Evolutionary conservation across 345 rosid genomes (phyloP), one percentile per base, ranked within the genome.

Genomic region (Sisymbrium altissimum): DNA sequence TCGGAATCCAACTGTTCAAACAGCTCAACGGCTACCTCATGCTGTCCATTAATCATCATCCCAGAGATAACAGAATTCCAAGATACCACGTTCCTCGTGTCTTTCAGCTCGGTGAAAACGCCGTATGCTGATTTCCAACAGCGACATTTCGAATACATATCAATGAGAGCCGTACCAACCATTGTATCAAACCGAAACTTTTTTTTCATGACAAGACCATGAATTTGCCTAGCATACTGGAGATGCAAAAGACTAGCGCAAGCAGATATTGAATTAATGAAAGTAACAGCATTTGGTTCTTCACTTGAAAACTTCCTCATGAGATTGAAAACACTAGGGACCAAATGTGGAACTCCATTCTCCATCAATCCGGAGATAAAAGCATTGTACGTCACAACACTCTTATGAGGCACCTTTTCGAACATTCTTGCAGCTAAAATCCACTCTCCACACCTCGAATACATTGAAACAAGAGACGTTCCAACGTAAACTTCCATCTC

Each of bases 101-200:
- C 82, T 21, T 78, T 68, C 58, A 86, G 38, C 73, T 86, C 88
- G 8, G 46, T 54, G 65, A 88, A 86, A 25, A 83, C 74, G 2
- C 52, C 13, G 52, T 74, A 81, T 4, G 86, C 89, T 65, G 80
- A 82, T 57, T 78, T 71, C 86, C 82, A 85, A 72, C 76, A 62
- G 29, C 89, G 67, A 49, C 87, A 85, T 59, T 86, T 86, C 15
- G 84, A 84, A 69, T 88, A 88, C 91, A 86, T 85, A 61, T 85
- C 91, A 44, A 88, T 66, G 70, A 88, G 82, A 41, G 86, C 72
- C 39, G 88, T 88, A 40, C 86, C 86, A 1, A 84, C 81, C 81
- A 71, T 80, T 32, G 75, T 45, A 75, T 85, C 88, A 78, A 52
- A 56, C 35, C n/a, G 50, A 80, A 67, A 23, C 23, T 63, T 60